Conservation (phyloP, 805 yeast genomes). For the Teunomyces aglyptinius region DNA sequence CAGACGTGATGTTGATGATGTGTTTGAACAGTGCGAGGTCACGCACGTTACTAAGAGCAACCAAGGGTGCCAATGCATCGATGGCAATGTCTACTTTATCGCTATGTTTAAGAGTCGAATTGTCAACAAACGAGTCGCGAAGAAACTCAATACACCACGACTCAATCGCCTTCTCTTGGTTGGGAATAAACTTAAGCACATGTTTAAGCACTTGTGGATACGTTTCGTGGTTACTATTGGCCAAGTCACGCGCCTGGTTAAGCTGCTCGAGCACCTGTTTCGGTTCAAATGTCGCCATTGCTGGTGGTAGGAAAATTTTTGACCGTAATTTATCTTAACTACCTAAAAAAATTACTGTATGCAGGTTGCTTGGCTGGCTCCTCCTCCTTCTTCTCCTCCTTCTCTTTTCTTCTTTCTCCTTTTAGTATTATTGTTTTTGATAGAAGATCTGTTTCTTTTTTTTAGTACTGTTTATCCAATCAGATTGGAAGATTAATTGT, state of each 20-base stretch:
- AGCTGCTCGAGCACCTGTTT: conserved; percentile 26
- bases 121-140: conserved; percentile 31
- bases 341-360: too few relatives aligned
- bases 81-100: conserved; percentile 40
- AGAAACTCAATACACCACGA: conserved; percentile 43
- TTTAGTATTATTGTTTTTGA: too few relatives aligned
- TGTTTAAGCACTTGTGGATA: conserved; percentile 45
- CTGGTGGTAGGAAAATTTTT: neutral
- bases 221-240: conserved; percentile 27
- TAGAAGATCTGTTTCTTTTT: neutral
- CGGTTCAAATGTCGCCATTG: conserved; percentile 9
- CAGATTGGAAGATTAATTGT: too few relatives aligned
- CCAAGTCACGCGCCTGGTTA: conserved; percentile 38
- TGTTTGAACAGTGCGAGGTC: conserved; percentile 31
- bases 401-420: too few relatives aligned
- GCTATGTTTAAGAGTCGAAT: conserved; percentile 18
- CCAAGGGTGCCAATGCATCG: conserved; percentile 35
- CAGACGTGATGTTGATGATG: conserved; percentile 34
- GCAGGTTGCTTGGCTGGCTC: neutral
- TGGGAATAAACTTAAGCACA: conserved; percentile 34
- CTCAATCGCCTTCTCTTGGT: conserved; percentile 34
- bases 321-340: too few relatives aligned
- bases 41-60: conserved; percentile 23
- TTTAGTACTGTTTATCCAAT: neutral
- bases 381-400: neutral